A percentile compares a stretch with the other conserved stretches of the same genome.
Evolutionary conservation across 306 rosid genomes (phyloP).

Genomic region (Ormosia semicastrata): DNA sequence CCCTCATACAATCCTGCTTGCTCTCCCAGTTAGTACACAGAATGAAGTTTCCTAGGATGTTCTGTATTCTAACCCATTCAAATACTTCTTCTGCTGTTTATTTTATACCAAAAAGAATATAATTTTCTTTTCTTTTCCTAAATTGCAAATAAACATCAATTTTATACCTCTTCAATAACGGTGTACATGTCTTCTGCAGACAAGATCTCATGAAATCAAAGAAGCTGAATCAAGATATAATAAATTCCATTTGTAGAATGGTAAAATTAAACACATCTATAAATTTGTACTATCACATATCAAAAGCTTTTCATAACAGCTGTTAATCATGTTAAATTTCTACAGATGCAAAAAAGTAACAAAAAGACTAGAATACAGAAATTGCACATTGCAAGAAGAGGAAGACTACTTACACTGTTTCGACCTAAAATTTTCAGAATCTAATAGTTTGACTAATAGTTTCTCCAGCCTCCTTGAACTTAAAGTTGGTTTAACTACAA

Average conservation of each 20-base stretch:
- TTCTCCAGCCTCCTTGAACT: constrained; percentile 69
- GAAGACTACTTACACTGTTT: constrained; percentile 71
- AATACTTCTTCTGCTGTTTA: not conserved
- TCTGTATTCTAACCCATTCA: not conserved
- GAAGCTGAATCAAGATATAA: not conserved
- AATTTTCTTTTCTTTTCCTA: not conserved
- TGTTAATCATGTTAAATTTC: not conserved
- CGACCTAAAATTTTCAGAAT: constrained; percentile 73
- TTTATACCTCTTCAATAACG: not conserved
- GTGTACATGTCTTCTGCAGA: not conserved
- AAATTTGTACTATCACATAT: not conserved
- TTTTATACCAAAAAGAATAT: not conserved
- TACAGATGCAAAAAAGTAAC: not conserved
- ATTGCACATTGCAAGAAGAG: not conserved
- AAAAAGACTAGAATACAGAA: not conserved
- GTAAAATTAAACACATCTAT: not conserved
- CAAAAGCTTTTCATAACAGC: not conserved
- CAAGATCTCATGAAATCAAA: not conserved
- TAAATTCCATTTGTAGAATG: not conserved
- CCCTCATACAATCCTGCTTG: too few relatives aligned
- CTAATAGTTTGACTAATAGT: constrained; percentile 67
- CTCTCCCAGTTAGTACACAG: too few relatives aligned
- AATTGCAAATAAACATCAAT: not conserved
- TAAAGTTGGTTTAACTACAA: constrained; percentile 60
- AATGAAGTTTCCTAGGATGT: too few relatives aligned